Conservation (phyloP, 352 stramenopile species). For the Phytophthora palmivora region DNA sequence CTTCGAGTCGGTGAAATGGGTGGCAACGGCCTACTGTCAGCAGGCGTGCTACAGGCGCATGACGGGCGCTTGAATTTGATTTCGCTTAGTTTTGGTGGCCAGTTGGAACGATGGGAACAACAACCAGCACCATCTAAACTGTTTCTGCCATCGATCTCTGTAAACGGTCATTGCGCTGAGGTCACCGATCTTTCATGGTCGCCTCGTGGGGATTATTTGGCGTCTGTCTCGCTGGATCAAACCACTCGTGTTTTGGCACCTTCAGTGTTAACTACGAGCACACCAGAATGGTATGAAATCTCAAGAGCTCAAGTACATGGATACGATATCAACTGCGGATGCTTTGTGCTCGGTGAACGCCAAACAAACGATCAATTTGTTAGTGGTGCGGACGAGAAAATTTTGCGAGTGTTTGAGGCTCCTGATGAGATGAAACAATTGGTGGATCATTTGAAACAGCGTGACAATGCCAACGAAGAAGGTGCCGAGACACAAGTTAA, state of each 20-base stretch:
- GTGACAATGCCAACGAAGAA: neutral
- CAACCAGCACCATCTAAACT: slow-evolving; percentile 52
- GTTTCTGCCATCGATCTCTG: slow-evolving; percentile 57
- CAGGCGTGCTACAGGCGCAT: slow-evolving; percentile 37
- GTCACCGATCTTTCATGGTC: slow-evolving; percentile 81
- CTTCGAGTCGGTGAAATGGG: slow-evolving; percentile 66
- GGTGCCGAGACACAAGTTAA: neutral
- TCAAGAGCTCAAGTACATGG: slow-evolving; percentile 82
- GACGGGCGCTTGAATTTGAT: slow-evolving; percentile 55
- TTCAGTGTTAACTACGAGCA: neutral
- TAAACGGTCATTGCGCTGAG: slow-evolving; percentile 61
- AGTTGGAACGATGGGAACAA: slow-evolving; percentile 75
- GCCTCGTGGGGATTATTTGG: slow-evolving; percentile 60
- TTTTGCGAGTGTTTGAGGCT: slow-evolving; percentile 80
- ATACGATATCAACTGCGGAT: slow-evolving; percentile 82
- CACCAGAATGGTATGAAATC: slow-evolving; percentile 62
- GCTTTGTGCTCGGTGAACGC: slow-evolving; percentile 43
- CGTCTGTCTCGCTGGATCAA: slow-evolving; percentile 81
- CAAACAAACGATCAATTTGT: slow-evolving; percentile 61
- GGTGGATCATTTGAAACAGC: slow-evolving; percentile 29
- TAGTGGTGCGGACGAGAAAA: slow-evolving; percentile 85
- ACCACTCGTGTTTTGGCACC: slow-evolving; percentile 66
- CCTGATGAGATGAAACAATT: slow-evolving; percentile 55
- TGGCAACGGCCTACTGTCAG: slow-evolving; percentile 61
- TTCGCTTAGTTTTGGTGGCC: slow-evolving; percentile 64